Conservation (phyloP, 2,329 filamentous ascomycete genomes). For the Alternaria ventricosa region DNA sequence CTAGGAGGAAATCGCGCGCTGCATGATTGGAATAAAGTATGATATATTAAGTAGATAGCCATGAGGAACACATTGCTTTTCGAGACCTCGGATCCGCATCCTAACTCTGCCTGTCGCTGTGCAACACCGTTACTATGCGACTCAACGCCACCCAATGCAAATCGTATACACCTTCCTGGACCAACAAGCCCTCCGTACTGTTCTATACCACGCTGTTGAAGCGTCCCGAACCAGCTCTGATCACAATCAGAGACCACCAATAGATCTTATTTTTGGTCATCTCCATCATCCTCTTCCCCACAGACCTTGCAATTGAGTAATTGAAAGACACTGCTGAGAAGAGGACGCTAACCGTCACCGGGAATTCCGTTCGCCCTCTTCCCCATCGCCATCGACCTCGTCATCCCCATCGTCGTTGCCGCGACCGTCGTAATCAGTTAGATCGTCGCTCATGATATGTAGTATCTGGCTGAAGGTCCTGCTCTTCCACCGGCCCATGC, state of each 20-base stretch:
- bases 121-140: not conserved
- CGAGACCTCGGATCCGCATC: not conserved
- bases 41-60: not conserved
- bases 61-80: not conserved
- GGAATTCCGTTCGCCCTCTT: not conserved
- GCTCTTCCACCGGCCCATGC: conserved; percentile 60
- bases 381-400: not conserved
- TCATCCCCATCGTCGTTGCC: conserved; percentile 16
- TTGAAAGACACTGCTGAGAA: conserved; percentile 25
- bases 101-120: not conserved
- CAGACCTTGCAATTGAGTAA: conserved; percentile 29
- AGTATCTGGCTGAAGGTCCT: conserved; percentile 59
- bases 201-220: not conserved
- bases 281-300: conserved; percentile 34
- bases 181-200: not conserved
- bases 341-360: conserved; percentile 38
- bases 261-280: not conserved
- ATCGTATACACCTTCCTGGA: not conserved
- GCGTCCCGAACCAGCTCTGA: not conserved
- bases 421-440: conserved; percentile 45
- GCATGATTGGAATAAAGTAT: not conserved
- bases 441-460: conserved; percentile 62
- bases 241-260: not conserved
- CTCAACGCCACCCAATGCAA: conserved; percentile 1
- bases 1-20: not conserved